Conservation (phyloP, 179 eudicot genomes). For the Beta lomatogona region DNA sequence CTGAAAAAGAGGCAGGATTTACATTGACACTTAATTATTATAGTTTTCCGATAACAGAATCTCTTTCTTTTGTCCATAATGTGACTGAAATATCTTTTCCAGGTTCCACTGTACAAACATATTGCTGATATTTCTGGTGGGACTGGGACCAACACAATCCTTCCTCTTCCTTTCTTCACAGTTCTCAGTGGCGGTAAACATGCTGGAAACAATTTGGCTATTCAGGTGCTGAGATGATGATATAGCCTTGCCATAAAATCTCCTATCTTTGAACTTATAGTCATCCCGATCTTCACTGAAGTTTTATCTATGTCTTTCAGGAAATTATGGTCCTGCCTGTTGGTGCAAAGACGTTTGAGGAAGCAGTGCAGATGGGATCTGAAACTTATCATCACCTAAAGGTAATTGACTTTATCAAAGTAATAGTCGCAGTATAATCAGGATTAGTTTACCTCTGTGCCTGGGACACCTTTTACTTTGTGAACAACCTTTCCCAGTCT, state of each 20-base stretch:
- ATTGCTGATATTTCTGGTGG: conserved; percentile 90
- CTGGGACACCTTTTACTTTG: not conserved
- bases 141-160: conserved; percentile 49
- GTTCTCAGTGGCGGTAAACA: conserved; percentile 91
- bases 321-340: conserved; percentile 87
- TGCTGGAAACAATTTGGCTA: conserved; percentile 81
- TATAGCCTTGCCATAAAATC: not conserved
- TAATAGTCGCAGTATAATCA: not conserved
- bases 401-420: conserved; percentile 40
- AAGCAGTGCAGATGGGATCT: conserved; percentile 93
- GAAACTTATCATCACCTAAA: conserved; percentile 96
- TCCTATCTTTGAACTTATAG: not conserved
- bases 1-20: conserved; percentile 80
- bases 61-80: not conserved
- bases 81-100: conserved; percentile 21
- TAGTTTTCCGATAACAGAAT: conserved; percentile 11
- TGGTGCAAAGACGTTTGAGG: conserved; percentile 84
- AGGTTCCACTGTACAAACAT: conserved; percentile 94
- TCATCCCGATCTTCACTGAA: conserved; percentile 10
- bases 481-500: not conserved
- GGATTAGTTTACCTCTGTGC: not conserved
- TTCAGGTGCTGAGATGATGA: conserved; percentile 55
- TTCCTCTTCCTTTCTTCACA: conserved; percentile 91
- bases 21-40: conserved; percentile 18
- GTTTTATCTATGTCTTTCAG: conserved; percentile 38